phyloP scores from a whole-genome alignment of 1,284 basidiomycete species.

The Naganishia cerealis region DNA sequence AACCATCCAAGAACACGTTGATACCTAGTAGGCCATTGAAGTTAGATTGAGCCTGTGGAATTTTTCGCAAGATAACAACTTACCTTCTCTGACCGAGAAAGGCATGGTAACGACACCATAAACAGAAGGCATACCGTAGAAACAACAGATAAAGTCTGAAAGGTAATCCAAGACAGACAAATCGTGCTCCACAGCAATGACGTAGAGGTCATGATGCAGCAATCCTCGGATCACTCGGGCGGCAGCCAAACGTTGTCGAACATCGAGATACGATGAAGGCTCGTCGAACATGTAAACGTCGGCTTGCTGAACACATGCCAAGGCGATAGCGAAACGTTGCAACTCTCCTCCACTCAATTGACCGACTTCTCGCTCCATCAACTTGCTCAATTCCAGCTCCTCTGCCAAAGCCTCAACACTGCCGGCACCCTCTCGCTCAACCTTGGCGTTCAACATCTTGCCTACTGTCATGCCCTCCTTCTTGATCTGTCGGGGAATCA shows the following conservation, averaged over 20 bases:
- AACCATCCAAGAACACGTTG: conserved; percentile 96
- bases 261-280: conserved; percentile 93
- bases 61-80: conserved; percentile 36
- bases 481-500: conserved; percentile 93
- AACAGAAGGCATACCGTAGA: conserved; percentile 93
- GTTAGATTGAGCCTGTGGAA: background rate
- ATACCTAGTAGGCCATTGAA: conserved; percentile 63
- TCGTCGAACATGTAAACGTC: conserved; percentile 98
- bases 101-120: conserved; percentile 93
- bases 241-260: conserved; percentile 89
- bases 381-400: conserved; percentile 79
- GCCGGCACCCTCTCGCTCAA: conserved; percentile 63
- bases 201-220: conserved; percentile 76
- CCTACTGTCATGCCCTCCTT: conserved; percentile 73
- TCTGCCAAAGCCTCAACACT: conserved; percentile 79
- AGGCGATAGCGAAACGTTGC: conserved; percentile 76
- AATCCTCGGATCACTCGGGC: conserved; percentile 90
- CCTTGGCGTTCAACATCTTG: conserved; percentile 79
- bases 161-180: conserved; percentile 93
- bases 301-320: conserved; percentile 70
- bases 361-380: conserved; percentile 75
- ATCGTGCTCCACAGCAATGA: conserved; percentile 96
- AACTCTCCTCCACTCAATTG: conserved; percentile 93
- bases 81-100: conserved; percentile 91
- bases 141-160: conserved; percentile 92